Percentiles rank a stretch among this genome's conserved stretches.
phyloP scores from a whole-genome alignment of 441 rosid genomes.

The Bocquillonia castaneifolia region DNA sequence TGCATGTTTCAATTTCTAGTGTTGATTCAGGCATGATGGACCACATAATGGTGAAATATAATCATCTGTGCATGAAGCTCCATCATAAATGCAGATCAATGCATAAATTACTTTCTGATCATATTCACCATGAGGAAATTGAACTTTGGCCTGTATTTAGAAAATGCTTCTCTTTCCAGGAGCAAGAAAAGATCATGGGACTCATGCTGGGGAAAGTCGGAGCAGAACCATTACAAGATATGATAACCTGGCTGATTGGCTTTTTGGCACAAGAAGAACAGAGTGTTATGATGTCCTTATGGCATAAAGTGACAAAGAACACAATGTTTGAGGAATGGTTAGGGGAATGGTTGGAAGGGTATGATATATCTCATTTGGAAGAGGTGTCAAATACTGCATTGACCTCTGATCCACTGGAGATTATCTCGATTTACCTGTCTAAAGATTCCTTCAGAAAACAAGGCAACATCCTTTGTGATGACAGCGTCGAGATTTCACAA shows the following conservation, averaged over 20 bases:
- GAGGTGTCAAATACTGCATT: conserved; percentile 32
- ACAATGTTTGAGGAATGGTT: conserved; percentile 89
- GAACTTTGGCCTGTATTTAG: conserved; percentile 74
- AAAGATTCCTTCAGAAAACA: conserved; percentile 31
- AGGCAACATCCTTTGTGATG: conserved; percentile 21
- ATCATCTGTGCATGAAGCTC: conserved; percentile 52
- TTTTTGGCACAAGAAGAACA: conserved; percentile 61
- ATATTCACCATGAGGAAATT: conserved; percentile 63
- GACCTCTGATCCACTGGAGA: conserved; percentile 54
- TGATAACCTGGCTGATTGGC: conserved; percentile 78
- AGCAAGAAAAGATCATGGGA: conserved; percentile 76
- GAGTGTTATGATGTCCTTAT: conserved; percentile 48
- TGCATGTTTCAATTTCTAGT: conserved; percentile 34
- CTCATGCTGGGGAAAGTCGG: conserved; percentile 70
- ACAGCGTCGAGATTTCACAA: conserved; percentile 18
- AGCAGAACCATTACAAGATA: conserved; percentile 64
- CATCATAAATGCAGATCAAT: conserved; percentile 54
- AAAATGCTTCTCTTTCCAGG: conserved; percentile 52
- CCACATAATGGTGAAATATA: conserved; percentile 32
- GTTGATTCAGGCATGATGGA: conserved; percentile 25
- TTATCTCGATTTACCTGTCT: conserved; percentile 53
- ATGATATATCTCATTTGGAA: conserved; percentile 29
- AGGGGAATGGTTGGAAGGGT: conserved; percentile 75
- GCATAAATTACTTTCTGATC: conserved; percentile 64
- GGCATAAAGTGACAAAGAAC: conserved; percentile 62